phyloP scores from a whole-genome alignment of 1,284 basidiomycete genomes.

The Trichosporon ovoides region DNA sequence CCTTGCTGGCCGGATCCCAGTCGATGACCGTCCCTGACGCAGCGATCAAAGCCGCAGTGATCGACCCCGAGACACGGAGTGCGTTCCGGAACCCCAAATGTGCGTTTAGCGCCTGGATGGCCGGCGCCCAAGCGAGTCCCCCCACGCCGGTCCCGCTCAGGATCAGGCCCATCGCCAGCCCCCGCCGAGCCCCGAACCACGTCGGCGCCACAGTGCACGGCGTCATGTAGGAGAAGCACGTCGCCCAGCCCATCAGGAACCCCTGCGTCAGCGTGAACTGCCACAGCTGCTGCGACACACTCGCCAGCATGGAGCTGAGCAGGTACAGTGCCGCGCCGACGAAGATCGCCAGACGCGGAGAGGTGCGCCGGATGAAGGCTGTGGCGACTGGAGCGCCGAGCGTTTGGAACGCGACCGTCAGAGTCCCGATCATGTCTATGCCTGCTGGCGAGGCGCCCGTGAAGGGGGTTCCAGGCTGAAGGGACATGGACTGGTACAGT shows the following conservation, averaged over 20 bases:
- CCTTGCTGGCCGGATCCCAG: constrained; percentile 28
- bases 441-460: constrained; percentile 22
- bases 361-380: constrained; percentile 25
- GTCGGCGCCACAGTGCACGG: constrained; percentile 32
- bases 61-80: constrained; percentile 25
- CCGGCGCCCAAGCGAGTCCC: constrained; percentile 31
- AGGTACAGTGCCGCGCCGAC: constrained; percentile 25
- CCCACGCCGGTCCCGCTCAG: constrained; percentile 35
- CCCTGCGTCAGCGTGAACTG: constrained; percentile 35
- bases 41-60: constrained; percentile 18
- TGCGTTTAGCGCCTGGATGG: constrained; percentile 24
- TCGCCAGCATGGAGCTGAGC: constrained; percentile 21
- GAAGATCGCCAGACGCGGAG: constrained; percentile 21
- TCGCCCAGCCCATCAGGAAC: constrained; percentile 28
- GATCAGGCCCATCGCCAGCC: constrained; percentile 35
- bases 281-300: constrained; percentile 26
- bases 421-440: constrained; percentile 36
- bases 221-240: constrained; percentile 31
- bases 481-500: constrained; percentile 28
- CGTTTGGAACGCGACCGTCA: constrained; percentile 29
- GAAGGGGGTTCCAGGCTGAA: constrained; percentile 25
- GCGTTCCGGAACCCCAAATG: constrained; percentile 26
- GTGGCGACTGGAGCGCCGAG: constrained; percentile 27
- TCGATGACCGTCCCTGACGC: constrained; percentile 19
- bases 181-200: constrained; percentile 28